Conservation (phyloP, 768 basidiomycete genomes). For the Mycena epipterygia region DNA sequence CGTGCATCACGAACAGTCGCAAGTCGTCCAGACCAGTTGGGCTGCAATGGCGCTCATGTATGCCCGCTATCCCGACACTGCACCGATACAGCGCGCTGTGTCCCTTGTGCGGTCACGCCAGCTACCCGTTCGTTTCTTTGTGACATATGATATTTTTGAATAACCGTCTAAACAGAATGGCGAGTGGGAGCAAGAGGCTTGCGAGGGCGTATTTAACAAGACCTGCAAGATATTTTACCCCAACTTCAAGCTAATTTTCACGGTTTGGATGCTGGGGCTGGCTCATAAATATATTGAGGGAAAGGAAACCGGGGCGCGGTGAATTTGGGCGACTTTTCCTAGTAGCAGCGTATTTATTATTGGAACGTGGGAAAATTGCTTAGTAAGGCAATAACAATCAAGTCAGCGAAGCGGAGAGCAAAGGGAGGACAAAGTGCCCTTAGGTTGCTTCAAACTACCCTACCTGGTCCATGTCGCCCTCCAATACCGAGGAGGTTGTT, state of each 20-base stretch:
- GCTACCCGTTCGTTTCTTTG: conserved; percentile 65
- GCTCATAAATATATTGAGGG: conserved; percentile 80
- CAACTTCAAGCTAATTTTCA: conserved; percentile 96
- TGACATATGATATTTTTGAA: not conserved
- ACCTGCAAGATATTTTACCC: conserved; percentile 87
- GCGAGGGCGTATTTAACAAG: conserved; percentile 95
- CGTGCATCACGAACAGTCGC: conserved; percentile 85
- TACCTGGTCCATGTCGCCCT: conserved; percentile 31
- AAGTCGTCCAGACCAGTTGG: conserved; percentile 95
- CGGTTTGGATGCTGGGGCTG: conserved; percentile 94
- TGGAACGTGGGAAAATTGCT: not conserved
- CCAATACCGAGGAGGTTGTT: conserved; percentile 45
- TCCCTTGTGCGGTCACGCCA: conserved; percentile 92
- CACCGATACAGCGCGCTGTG: conserved; percentile 84
- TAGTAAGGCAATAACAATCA: not conserved
- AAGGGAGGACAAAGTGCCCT: not conserved
- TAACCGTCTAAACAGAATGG: conserved; percentile 71
- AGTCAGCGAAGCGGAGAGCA: not conserved
- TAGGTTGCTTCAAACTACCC: not conserved
- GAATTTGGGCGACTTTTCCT: too few relatives aligned
- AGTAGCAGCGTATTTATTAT: too few relatives aligned
- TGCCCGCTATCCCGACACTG: conserved; percentile 83
- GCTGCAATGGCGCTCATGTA: conserved; percentile 93
- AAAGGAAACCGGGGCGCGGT: not conserved
- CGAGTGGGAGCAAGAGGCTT: conserved; percentile 96